Conservation (phyloP, 2,329 filamentous ascomycete genomes). For the Nothopassalora personata region DNA sequence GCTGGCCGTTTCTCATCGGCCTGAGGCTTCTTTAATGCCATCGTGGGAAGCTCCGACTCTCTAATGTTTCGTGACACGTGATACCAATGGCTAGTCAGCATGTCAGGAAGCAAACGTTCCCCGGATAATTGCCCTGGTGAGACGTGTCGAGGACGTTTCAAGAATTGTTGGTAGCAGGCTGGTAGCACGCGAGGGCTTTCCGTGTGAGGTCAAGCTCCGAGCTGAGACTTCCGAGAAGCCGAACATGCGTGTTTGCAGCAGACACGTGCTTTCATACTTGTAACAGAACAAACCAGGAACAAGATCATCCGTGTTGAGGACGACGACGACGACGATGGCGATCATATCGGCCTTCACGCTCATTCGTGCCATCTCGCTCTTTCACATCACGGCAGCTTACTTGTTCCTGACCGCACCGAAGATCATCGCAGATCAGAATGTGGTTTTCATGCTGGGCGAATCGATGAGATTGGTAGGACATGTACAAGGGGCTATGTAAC, state of each 20-base stretch:
- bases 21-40: neutral
- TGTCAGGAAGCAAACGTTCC: neutral
- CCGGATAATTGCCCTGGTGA: neutral
- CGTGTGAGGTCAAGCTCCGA: neutral
- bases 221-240: neutral
- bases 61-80: neutral
- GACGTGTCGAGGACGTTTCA: neutral
- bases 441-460: constrained; percentile 77
- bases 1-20: constrained; percentile 5
- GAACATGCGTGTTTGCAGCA: neutral
- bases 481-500: neutral
- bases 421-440: constrained; percentile 68
- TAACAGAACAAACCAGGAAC: neutral
- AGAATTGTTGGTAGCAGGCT: neutral
- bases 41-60: neutral
- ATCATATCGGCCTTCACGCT: constrained; percentile 75
- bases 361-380: constrained; percentile 74
- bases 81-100: neutral
- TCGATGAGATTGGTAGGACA: constrained; percentile 69
- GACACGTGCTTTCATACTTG: neutral
- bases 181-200: neutral
- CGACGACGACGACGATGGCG: constrained; percentile 54
- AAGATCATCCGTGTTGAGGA: neutral
- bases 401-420: constrained; percentile 73
- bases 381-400: constrained; percentile 77